phyloP scores from a whole-genome alignment of 169 alveolate species.

The Eimeria praecox region DNA sequence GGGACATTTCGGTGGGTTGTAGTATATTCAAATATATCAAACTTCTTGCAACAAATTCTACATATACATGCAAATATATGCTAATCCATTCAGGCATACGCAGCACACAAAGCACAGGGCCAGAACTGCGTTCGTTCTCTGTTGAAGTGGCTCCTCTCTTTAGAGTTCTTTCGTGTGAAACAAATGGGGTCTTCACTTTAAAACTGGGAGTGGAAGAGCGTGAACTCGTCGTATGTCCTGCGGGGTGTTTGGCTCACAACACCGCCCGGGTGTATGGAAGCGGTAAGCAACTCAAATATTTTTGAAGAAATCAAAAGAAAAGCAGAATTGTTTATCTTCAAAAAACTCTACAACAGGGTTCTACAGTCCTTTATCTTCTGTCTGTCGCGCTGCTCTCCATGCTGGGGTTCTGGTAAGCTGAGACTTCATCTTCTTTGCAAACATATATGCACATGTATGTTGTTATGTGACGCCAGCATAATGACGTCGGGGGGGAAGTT shows the following conservation, averaged over 20 bases:
- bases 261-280: constrained; percentile 76
- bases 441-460: background rate
- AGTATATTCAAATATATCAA: background rate
- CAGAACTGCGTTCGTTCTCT: constrained; percentile 90
- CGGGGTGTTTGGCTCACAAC: constrained; percentile 86
- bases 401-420: constrained; percentile 82
- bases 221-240: constrained; percentile 89
- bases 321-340: background rate
- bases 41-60: background rate
- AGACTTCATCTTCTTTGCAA: background rate
- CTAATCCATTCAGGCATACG: constrained; percentile 56
- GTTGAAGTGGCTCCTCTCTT: constrained; percentile 88
- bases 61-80: background rate
- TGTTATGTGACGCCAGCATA: background rate
- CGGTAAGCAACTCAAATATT: constrained; percentile 72
- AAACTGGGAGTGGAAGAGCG: constrained; percentile 89
- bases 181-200: constrained; percentile 86
- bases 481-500: constrained; percentile 83
- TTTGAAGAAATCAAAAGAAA: background rate
- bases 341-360: constrained; percentile 85
- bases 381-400: constrained; percentile 94
- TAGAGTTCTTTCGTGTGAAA: constrained; percentile 87
- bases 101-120: constrained; percentile 78
- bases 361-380: constrained; percentile 92
- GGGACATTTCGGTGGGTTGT: constrained; percentile 80